A percentile compares a stretch with the other conserved stretches of the same genome.
These are phyloP conservation scores for Grosmannia penicillata DNA, from an alignment of 2,329 filamentous ascomycete genomes.

Conservation along the genomic window DNA sequence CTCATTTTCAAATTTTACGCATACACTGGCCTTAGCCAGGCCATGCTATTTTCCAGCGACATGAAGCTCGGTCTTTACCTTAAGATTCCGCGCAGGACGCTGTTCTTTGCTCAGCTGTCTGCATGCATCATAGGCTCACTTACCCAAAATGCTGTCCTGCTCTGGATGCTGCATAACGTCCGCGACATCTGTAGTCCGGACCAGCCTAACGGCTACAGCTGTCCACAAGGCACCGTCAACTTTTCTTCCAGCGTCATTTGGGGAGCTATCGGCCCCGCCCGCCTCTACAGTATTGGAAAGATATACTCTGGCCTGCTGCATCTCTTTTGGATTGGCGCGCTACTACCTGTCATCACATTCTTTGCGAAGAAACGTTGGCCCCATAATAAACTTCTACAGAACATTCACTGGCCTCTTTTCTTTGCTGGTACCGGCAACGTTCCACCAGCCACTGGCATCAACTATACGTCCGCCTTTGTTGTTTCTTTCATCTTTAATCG, in stretches of 20 bases:
- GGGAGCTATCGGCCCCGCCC: slow-evolving; percentile 32
- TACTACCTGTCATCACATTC: slow-evolving; percentile 26
- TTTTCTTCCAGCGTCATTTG: slow-evolving; percentile 32
- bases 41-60: slow-evolving; percentile 11
- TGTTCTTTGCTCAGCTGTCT: slow-evolving; percentile 20
- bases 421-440: slow-evolving; percentile 21
- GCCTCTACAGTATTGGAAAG: slow-evolving; percentile 29
- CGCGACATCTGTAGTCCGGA: slow-evolving; percentile 22
- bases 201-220: slow-evolving; percentile 30
- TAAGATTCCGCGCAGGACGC: slow-evolving; percentile 18
- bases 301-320: slow-evolving; percentile 32
- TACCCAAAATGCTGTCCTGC: slow-evolving; percentile 21
- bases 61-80: slow-evolving; percentile 18
- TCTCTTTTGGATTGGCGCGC: slow-evolving; percentile 33
- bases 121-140: slow-evolving; percentile 30
- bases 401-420: slow-evolving; percentile 20
- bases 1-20: slow-evolving; percentile 32
- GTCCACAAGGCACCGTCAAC: slow-evolving; percentile 29
- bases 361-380: slow-evolving; percentile 19
- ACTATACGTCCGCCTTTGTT: slow-evolving; percentile 22
- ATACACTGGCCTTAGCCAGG: slow-evolving; percentile 9
- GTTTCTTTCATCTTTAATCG: slow-evolving; percentile 30
- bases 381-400: slow-evolving; percentile 13
- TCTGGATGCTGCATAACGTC: slow-evolving; percentile 21
- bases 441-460: slow-evolving; percentile 20